These are phyloP conservation scores for Saturnispora mendoncae DNA, from an alignment of 805 yeast genomes.

Conservation along the genomic window DNA sequence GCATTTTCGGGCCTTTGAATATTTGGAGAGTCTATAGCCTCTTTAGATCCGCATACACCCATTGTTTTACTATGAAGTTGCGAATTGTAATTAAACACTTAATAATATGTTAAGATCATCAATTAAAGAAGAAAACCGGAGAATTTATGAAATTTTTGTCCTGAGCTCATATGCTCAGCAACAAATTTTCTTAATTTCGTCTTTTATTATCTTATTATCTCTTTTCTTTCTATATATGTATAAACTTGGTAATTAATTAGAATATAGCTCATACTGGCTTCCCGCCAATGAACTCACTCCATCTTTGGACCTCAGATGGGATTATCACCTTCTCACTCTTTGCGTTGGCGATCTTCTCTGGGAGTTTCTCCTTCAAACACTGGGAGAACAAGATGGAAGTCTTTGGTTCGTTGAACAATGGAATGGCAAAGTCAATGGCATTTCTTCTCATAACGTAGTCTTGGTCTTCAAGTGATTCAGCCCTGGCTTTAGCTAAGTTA, in stretches of 20 bases:
- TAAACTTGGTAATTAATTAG: background rate
- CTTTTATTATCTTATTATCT: background rate
- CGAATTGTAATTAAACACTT: no score
- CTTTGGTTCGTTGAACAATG: slow-evolving; percentile 93
- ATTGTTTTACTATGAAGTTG: slow-evolving; percentile 5
- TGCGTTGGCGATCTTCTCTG: slow-evolving; percentile 41
- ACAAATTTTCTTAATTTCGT: background rate
- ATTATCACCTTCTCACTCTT: slow-evolving; percentile 38
- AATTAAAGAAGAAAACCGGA: background rate
- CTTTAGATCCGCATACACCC: slow-evolving; percentile 18
- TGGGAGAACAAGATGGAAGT: slow-evolving; percentile 82
- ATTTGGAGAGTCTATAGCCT: background rate
- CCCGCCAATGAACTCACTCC: slow-evolving; percentile 96
- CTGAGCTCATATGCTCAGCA: slow-evolving; percentile 4
- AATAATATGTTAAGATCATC: no score
- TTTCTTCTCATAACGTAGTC: slow-evolving; percentile 98
- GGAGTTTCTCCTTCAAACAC: slow-evolving; percentile 67
- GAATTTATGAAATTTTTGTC: no score
- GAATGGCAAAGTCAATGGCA: slow-evolving; percentile 96
- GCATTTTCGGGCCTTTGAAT: no score
- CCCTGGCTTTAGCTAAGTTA: slow-evolving; percentile 86
- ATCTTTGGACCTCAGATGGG: slow-evolving; percentile 83
- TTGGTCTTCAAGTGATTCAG: slow-evolving; percentile 72
- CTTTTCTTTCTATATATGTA: background rate
- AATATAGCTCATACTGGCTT: slow-evolving; percentile 54